Evolutionary conservation across 192 early-diverging fungal genomes (phyloP), one percentile per base, ranked within the genome.

Genomic region (Phycomyces nitens): DNA sequence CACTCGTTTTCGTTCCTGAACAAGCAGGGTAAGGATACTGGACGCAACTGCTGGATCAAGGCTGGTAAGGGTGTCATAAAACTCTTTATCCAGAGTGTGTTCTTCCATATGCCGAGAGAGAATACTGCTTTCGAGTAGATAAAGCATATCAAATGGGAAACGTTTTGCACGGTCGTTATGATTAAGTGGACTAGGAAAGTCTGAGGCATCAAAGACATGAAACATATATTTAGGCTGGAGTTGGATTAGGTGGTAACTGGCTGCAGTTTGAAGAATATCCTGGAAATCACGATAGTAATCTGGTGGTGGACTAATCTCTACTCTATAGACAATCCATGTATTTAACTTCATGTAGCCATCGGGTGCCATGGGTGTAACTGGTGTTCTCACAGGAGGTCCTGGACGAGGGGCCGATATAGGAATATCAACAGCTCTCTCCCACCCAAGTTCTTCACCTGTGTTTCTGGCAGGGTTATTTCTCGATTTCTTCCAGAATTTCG

Each of bases 121-220:
- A 1, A 82, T n/a, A 0, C 66, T 69, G 26, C 73, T 62, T 47
- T 82, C 78, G 0, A 80, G 41, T 66, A 75, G 61, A 39, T 82
- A 82, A 0, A 69, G 70, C 0, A 75, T 69, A 4, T 77, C 76
- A 22, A 78, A 82, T 4, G 64, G 12, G 0, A 81, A 57, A 11
- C 54, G 15, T 7, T 34, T 56, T 14, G 43, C 34, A 22, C n/a
- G 38, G 11, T 18, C 47, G 11, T 50, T 21, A 26, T 44, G 27
- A 5, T 50, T 22, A 2, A 23, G 34, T 42, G 29, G 40, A 1
- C 16, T 27, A 1, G 52, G 40, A n/a, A 42, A 16, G 54, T 34
- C 38, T 50, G 50, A 42, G 0, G 62, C 34, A 10, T 10, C 20
- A 42, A 23, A 24, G 9, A 62, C 60, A 21, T 41, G 47, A n/a